Evolutionary conservation across 1,284 basidiomycete species (phyloP).

Genomic region (Puccinia brachypodii): DNA sequence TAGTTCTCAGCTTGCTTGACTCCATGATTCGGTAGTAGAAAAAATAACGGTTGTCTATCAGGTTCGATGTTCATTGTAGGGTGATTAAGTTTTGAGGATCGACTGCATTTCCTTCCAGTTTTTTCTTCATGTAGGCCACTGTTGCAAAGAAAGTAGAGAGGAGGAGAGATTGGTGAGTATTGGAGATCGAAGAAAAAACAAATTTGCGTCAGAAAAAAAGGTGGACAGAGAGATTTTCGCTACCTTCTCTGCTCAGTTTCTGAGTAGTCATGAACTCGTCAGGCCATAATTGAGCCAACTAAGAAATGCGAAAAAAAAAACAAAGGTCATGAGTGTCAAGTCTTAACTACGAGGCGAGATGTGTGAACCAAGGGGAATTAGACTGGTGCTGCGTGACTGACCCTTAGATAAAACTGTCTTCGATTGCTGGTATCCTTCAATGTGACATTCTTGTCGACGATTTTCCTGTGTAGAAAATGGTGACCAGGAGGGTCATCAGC

Average conservation of each 20-base stretch:
- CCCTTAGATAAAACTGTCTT: constrained; percentile 43
- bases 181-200: not conserved
- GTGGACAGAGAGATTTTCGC: not conserved
- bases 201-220: not conserved
- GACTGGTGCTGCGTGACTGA: not conserved
- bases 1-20: not conserved
- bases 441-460: constrained; percentile 39
- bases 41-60: not conserved
- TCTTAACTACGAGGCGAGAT: too few species aligned
- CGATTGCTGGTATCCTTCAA: constrained; percentile 42
- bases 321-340: too few species aligned
- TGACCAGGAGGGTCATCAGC: not conserved
- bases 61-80: not conserved
- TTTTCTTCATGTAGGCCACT: constrained; percentile 27
- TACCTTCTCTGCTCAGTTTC: constrained; percentile 36
- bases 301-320: not conserved
- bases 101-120: not conserved
- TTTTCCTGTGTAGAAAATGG: not conserved
- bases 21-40: not conserved
- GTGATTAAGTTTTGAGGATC: constrained; percentile 33
- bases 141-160: not conserved
- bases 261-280: constrained; percentile 45
- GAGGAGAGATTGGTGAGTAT: not conserved
- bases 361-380: not conserved
- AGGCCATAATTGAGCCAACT: constrained; percentile 44